Evolutionary conservation across 2,329 filamentous ascomycete genomes (phyloP).

Genomic region (Dactylellina sp.): DNA sequence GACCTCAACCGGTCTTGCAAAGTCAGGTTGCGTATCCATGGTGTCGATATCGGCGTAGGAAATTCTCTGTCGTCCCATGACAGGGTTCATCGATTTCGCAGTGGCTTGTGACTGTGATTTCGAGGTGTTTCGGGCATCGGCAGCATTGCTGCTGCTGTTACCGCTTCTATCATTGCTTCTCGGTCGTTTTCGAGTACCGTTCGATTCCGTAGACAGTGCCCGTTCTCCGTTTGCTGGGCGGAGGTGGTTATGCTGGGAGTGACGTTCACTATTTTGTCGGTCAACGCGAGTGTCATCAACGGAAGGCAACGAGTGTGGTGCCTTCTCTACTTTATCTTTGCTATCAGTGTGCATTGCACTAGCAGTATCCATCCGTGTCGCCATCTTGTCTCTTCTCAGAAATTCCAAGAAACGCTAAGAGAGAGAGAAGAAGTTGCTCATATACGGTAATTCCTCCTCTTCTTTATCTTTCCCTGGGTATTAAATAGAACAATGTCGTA

Average conservation of each 20-base stretch:
- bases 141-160: slow-evolving; percentile 1
- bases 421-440: slow-evolving; percentile 9
- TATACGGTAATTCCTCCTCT: slow-evolving; percentile 5
- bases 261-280: slow-evolving; percentile 60
- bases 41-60: slow-evolving; percentile 61
- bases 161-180: slow-evolving; percentile 27
- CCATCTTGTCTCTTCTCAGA: slow-evolving; percentile 31
- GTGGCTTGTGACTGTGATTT: slow-evolving; percentile 42
- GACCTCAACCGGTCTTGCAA: slow-evolving; percentile 35
- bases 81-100: slow-evolving; percentile 8
- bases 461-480: slow-evolving; percentile 2
- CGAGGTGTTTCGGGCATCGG: slow-evolving; percentile 58
- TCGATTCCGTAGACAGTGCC: slow-evolving; percentile 30
- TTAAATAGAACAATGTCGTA: slow-evolving; percentile 28
- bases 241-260: slow-evolving; percentile 27
- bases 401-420: neutral
- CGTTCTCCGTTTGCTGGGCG: slow-evolving; percentile 30
- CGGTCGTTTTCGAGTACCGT: slow-evolving; percentile 40
- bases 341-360: slow-evolving; percentile 47
- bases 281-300: slow-evolving; percentile 62
- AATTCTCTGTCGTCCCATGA: slow-evolving; percentile 59
- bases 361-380: slow-evolving; percentile 44
- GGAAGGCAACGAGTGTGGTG: slow-evolving; percentile 62
- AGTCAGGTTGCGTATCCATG: slow-evolving; percentile 59
- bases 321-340: slow-evolving; percentile 61